Conservation (phyloP, 768 basidiomycete genomes). For the Russula dissimulans region DNA sequence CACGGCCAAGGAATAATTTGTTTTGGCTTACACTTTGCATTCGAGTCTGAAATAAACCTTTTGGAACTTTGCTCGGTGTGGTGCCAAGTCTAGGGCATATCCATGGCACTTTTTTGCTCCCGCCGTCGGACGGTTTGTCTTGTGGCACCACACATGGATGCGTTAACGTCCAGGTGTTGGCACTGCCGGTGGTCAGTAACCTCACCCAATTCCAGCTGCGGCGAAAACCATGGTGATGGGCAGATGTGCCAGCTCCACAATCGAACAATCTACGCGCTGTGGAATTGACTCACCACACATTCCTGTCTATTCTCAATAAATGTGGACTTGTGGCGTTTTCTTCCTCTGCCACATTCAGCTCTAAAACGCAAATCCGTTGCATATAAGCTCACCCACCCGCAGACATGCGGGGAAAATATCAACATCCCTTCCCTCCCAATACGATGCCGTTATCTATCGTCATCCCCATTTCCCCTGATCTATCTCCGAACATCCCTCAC, state of each 20-base stretch:
- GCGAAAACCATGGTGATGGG: background rate
- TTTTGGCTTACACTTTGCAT: no score
- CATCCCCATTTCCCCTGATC: background rate
- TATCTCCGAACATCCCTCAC: background rate
- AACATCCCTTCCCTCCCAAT: background rate
- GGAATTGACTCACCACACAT: background rate
- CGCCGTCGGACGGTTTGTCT: no score
- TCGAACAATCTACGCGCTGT: background rate
- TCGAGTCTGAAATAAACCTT: no score
- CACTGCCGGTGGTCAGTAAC: background rate
- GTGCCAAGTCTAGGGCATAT: no score
- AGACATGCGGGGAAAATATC: background rate
- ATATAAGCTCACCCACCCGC: background rate
- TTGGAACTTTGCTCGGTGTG: no score
- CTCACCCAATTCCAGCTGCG: background rate
- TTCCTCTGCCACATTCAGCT: conserved; percentile 4
- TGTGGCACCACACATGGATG: background rate
- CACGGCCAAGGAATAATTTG: no score
- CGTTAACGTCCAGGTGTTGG: background rate
- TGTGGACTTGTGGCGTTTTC: background rate
- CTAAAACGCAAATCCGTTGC: background rate
- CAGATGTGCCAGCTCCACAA: background rate
- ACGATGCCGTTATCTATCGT: conserved; percentile 5
- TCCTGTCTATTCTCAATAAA: background rate
- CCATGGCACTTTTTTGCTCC: no score